Percentiles rank a stretch among this genome's conserved stretches.
phyloP scores from a whole-genome alignment of 352 stramenopile species.

The Poterioochromonas sp. region DNA sequence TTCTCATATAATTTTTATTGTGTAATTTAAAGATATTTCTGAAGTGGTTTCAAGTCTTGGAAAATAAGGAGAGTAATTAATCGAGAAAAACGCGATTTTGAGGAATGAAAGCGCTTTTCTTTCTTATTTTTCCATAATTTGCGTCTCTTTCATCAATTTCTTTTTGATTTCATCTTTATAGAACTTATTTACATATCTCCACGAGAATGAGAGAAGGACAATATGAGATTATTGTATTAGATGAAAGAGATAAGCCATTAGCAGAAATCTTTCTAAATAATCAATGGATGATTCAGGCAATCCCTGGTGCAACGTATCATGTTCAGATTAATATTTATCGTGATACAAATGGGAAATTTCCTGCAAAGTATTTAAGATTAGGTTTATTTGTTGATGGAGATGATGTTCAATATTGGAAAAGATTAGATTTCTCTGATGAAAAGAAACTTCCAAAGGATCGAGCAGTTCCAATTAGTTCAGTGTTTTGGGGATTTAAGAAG shows the following conservation, averaged over 20 bases:
- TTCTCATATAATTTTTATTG: too few species aligned
- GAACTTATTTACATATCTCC: background rate
- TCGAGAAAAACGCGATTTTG: too few species aligned
- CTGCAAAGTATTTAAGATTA: background rate
- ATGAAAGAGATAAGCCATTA: background rate
- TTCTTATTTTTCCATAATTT: too few species aligned
- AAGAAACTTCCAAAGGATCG: background rate
- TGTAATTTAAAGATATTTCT: background rate
- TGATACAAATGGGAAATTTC: background rate
- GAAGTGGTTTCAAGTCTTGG: background rate
- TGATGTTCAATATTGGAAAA: slow-evolving; percentile 32
- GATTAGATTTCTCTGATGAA: background rate
- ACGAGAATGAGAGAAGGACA: background rate
- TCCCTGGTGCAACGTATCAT: background rate
- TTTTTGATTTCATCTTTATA: too few species aligned
- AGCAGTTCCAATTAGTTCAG: too few species aligned
- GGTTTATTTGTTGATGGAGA: slow-evolving; percentile 24
- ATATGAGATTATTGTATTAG: background rate
- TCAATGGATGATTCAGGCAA: background rate
- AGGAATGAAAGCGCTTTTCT: too few species aligned
- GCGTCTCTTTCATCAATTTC: too few species aligned
- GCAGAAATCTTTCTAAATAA: background rate
- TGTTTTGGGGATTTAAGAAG: slow-evolving; percentile 26
- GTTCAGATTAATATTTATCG: background rate
- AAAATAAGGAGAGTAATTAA: too few species aligned